A percentile compares a stretch with the other conserved stretches of the same genome.
These are phyloP conservation scores for Gracilaria vermiculophylla DNA, from an alignment of 23 red algal genomes.

Conservation along the genomic window DNA sequence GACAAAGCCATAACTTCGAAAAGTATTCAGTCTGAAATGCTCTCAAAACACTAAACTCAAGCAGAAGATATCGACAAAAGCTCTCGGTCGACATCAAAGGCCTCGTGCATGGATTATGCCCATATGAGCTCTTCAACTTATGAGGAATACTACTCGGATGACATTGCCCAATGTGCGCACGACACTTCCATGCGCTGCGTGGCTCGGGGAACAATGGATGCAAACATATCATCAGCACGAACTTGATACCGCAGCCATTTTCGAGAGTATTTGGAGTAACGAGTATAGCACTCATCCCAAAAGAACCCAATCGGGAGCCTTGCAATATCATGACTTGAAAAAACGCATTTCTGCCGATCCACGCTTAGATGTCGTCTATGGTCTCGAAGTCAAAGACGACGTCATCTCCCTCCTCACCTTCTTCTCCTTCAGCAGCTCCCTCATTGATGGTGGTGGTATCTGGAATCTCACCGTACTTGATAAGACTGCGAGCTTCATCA, in stretches of 20 bases:
- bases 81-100: background rate
- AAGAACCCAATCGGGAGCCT: background rate
- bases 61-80: too few relatives aligned
- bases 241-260: background rate
- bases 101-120: background rate
- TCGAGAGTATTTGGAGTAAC: background rate
- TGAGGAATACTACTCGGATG: too few relatives aligned
- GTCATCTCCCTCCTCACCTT: conserved; percentile 81
- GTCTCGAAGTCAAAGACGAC: conserved; percentile 96
- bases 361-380: conserved; percentile 85
- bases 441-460: conserved; percentile 93
- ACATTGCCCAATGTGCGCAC: too few relatives aligned
- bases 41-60: too few relatives aligned
- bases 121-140: background rate
- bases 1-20: too few relatives aligned
- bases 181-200: background rate
- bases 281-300: too few relatives aligned
- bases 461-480: conserved; percentile 95
- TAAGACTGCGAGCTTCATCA: conserved; percentile 90
- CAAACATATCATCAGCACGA: background rate
- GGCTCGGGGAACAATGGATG: too few relatives aligned
- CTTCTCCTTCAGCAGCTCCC: conserved; percentile 54
- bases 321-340: background rate
- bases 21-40: too few relatives aligned
- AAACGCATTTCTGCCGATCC: background rate